Base-by-base conservation (phyloP, 768 basidiomycete species). In the Galerina marginata region DNA sequence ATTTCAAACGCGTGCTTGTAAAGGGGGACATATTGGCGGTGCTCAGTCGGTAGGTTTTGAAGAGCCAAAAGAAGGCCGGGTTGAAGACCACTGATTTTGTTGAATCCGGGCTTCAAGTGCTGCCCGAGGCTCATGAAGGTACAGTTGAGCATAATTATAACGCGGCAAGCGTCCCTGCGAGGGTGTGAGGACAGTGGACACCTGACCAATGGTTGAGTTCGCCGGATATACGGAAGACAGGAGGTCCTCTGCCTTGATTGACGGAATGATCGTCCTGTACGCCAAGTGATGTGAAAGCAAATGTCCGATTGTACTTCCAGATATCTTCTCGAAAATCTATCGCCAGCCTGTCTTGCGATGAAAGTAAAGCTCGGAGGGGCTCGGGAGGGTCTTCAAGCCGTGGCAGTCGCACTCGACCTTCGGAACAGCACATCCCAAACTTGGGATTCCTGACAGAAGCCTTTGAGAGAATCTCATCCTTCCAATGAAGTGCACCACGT, bases 221-320 rank as follows among this genome's bases (percentile, higher is more conserved):
- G 0, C 75, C 77, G 60, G 67, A 69, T n/a, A 80, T 71, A 2
- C 60, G 39, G 55, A 75, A 79, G 6, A 71, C 65, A 39, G 65
- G 71, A 5, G 74, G 72, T 0, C 65, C 59, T n/a, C 43, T 29
- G 1, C 62, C 59, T 46, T 52, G 16, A 42, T 69, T 66, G 47
- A 73, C 50, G 9, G 53, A 54, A 15, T 71, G 40, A 56, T 79
- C 74, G n/a, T 72, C 54, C 3, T 69, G 50, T 0, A 71, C 69
- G 9, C 72, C 71, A 0, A 80, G 36, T 0, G 76, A 79, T 0
- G 72, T 76, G 47, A 80, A 78, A 0, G 77, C 71, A 10, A 81
- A 67, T 2, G 79, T 71, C 20, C 65, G 60, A 55, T 82, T 81
- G 40, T 81, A 80, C 20, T 74, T 70, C 5, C 72, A 58, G n/a